Conservation (phyloP, 441 rosid genomes). For the Brassica hybrid region DNA sequence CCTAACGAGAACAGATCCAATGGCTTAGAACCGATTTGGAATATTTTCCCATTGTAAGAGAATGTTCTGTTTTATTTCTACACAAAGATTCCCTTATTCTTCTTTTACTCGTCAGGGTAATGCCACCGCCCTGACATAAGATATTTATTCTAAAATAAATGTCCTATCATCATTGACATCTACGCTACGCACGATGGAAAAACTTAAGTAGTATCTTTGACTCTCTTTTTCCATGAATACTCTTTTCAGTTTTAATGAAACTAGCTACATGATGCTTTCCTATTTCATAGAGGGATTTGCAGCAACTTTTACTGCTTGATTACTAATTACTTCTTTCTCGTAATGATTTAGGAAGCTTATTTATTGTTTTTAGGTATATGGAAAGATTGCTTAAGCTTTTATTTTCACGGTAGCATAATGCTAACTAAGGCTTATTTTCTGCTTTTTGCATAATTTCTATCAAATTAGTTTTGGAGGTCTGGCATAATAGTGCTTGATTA, state of each 20-base stretch:
- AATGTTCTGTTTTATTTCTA: slow-evolving; percentile 29
- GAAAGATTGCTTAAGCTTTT: not conserved
- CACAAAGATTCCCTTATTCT: slow-evolving; percentile 26
- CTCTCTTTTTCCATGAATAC: slow-evolving; percentile 25
- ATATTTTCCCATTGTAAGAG: slow-evolving; percentile 29
- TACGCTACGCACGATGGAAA: slow-evolving; percentile 39
- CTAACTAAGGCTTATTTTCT: not conserved
- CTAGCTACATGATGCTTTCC: slow-evolving; percentile 1
- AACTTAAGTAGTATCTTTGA: slow-evolving; percentile 33
- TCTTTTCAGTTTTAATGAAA: slow-evolving; percentile 17
- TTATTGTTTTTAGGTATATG: not conserved
- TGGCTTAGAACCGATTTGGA: slow-evolving; percentile 25
- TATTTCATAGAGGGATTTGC: not conserved
- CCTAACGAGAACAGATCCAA: slow-evolving; percentile 26
- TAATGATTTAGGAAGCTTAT: not conserved
- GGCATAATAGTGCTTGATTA: not conserved
- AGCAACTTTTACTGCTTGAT: slow-evolving; percentile 3
- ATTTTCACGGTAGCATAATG: not conserved
- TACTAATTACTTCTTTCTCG: not conserved
- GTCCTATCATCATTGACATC: slow-evolving; percentile 36
- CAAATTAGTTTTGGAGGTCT: not conserved
- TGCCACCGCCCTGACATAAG: slow-evolving; percentile 37
- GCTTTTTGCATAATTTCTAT: not conserved
- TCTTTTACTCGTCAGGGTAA: slow-evolving; percentile 28
- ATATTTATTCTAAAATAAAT: slow-evolving; percentile 16